These are phyloP conservation scores for Fremontodendron californicum DNA, from an alignment of 345 rosid genomes.

Conservation along the genomic window DNA sequence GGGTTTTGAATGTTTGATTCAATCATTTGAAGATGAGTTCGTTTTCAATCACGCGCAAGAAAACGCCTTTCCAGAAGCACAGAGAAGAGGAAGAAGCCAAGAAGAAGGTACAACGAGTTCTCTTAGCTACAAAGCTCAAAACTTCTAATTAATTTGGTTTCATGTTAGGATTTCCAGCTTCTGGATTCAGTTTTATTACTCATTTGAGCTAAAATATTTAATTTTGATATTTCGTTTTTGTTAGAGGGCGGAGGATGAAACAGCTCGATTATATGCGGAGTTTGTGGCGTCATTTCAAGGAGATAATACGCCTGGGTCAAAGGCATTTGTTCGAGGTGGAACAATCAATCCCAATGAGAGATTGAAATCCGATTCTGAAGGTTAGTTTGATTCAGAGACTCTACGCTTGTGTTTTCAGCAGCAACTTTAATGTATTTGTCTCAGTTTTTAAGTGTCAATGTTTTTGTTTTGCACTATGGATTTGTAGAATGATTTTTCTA, in stretches of 20 bases:
- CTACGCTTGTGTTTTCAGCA: neutral
- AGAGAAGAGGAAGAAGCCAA: constrained; percentile 97
- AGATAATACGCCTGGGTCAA: constrained; percentile 62
- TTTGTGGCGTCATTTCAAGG: constrained; percentile 97
- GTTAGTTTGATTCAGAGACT: constrained; percentile 38
- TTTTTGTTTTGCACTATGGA: constrained; percentile 39
- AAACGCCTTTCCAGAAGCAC: constrained; percentile 95
- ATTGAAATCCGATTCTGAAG: constrained; percentile 66
- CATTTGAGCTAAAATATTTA: neutral
- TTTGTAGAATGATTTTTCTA: constrained; percentile 47
- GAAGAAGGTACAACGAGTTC: constrained; percentile 58
- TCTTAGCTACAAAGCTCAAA: neutral
- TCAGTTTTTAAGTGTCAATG: constrained; percentile 5
- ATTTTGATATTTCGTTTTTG: neutral
- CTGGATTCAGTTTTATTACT: neutral
- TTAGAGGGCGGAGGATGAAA: constrained; percentile 93
- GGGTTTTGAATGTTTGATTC: constrained; percentile 1
- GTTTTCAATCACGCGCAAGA: constrained; percentile 86
- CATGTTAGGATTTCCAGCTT: neutral
- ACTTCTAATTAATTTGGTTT: neutral
- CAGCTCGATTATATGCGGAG: constrained; percentile 87
- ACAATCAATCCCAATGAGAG: constrained; percentile 72
- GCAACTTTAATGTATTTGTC: neutral
- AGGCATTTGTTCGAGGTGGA: constrained; percentile 94
- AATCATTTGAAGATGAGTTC: constrained; percentile 60